Conservation (phyloP, 805 yeast species). For the Lipomyces chichibuensis region DNA sequence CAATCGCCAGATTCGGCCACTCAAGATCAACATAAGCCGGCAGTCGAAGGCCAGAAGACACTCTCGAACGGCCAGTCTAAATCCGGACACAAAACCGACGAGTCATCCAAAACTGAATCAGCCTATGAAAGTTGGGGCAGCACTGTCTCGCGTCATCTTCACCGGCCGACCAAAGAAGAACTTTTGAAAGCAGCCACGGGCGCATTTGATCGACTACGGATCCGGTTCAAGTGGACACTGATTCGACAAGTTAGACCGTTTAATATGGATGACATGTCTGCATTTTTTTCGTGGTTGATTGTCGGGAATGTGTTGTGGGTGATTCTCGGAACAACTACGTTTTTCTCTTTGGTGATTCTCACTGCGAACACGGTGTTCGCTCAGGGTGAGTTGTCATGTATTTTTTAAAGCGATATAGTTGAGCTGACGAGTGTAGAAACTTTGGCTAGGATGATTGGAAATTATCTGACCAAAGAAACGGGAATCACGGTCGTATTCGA, state of each 20-base stretch:
- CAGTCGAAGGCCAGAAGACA: neutral
- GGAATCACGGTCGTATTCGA: constrained; percentile 85
- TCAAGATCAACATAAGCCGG: neutral
- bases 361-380: constrained; percentile 83
- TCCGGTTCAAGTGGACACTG: constrained; percentile 70
- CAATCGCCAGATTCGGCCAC: neutral
- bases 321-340: constrained; percentile 88
- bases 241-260: constrained; percentile 79
- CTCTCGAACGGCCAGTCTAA: neutral
- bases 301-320: constrained; percentile 83
- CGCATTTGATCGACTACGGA: constrained; percentile 48
- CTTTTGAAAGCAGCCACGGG: constrained; percentile 52
- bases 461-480: constrained; percentile 78
- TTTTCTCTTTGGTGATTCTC: constrained; percentile 75
- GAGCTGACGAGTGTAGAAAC: constrained; percentile 52
- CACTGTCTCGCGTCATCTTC: constrained; percentile 29
- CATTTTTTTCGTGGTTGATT: constrained; percentile 87
- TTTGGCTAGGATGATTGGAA: constrained; percentile 80
- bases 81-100: neutral
- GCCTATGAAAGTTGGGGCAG: constrained; percentile 23
- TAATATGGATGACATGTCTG: constrained; percentile 89
- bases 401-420: too few species aligned
- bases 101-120: neutral
- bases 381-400: constrained; percentile 46
- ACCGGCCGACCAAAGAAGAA: constrained; percentile 46